Evolutionary conservation across 2,329 filamentous ascomycete genomes (phyloP).

Genomic region (Colletotrichum sp.): DNA sequence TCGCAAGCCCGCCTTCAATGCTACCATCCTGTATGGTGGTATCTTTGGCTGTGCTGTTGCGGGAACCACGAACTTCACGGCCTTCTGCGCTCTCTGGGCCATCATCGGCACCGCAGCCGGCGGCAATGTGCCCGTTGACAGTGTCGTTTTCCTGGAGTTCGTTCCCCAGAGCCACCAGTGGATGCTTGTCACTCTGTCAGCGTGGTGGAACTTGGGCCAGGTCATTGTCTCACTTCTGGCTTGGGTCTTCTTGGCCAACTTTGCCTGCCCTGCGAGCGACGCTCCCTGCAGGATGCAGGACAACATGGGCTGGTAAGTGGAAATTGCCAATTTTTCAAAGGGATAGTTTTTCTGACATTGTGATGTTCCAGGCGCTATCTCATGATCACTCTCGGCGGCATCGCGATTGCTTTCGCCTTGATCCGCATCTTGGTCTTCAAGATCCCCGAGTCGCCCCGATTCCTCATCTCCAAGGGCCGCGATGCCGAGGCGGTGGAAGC

Average conservation of each 20-base stretch:
- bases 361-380: slow-evolving; percentile 41
- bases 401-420: slow-evolving; percentile 48
- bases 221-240: slow-evolving; percentile 49
- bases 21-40: slow-evolving; percentile 46
- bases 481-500: slow-evolving; percentile 52
- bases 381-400: slow-evolving; percentile 46
- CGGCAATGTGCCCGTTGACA: slow-evolving; percentile 57
- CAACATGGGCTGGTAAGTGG: slow-evolving; percentile 52
- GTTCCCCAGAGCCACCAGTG: slow-evolving; percentile 52
- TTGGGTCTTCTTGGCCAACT: slow-evolving; percentile 48
- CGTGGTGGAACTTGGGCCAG: slow-evolving; percentile 59
- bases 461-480: slow-evolving; percentile 45
- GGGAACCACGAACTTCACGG: slow-evolving; percentile 61
- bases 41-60: slow-evolving; percentile 65
- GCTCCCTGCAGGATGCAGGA: slow-evolving; percentile 39
- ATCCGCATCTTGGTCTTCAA: slow-evolving; percentile 51
- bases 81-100: slow-evolving; percentile 60
- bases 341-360: background rate
- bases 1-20: slow-evolving; percentile 49
- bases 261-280: slow-evolving; percentile 40
- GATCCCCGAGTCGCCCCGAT: slow-evolving; percentile 54
- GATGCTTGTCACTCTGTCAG: slow-evolving; percentile 49
- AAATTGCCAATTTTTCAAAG: slow-evolving; percentile 3
- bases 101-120: slow-evolving; percentile 48
- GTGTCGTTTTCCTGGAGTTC: slow-evolving; percentile 58